phyloP scores from a whole-genome alignment of 805 yeast genomes.

The Yamadazyma takamatsuzukensis region DNA sequence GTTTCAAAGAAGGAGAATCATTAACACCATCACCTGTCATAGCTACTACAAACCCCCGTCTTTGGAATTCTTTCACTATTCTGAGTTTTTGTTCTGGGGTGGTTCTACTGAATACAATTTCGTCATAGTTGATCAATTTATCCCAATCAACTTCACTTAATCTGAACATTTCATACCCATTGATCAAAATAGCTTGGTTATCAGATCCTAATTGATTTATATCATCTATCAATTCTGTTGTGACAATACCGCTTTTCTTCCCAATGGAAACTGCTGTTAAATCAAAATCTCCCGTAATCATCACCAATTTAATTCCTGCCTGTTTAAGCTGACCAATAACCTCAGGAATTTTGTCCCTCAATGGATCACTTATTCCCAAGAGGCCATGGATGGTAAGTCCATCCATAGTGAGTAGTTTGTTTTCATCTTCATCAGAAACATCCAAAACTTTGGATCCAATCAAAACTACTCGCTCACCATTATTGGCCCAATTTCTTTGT shows the following conservation, averaged over 20 bases:
- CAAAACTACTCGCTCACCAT: slow-evolving; percentile 35
- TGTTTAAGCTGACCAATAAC: slow-evolving; percentile 28
- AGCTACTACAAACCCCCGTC: slow-evolving; percentile 24
- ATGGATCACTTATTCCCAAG: slow-evolving; percentile 44
- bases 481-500: slow-evolving; percentile 32
- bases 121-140: slow-evolving; percentile 29
- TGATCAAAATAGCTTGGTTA: slow-evolving; percentile 26
- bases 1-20: slow-evolving; percentile 33
- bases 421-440: slow-evolving; percentile 10
- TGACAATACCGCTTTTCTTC: slow-evolving; percentile 36
- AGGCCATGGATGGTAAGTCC: slow-evolving; percentile 28
- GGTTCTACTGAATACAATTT: slow-evolving; percentile 38
- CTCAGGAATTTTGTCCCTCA: slow-evolving; percentile 30
- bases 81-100: slow-evolving; percentile 51
- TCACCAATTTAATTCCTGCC: slow-evolving; percentile 40
- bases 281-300: slow-evolving; percentile 55
- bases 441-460: slow-evolving; percentile 15
- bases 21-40: slow-evolving; percentile 37
- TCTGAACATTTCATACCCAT: slow-evolving; percentile 27
- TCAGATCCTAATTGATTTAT: slow-evolving; percentile 15
- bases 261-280: slow-evolving; percentile 51
- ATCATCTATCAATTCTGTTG: slow-evolving; percentile 16
- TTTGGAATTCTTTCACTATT: slow-evolving; percentile 46
- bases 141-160: slow-evolving; percentile 43
- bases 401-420: slow-evolving; percentile 8